A percentile compares a stretch with the other conserved stretches of the same genome.
Evolutionary conservation across 176 grass and related monocot species (phyloP).

Genomic region (Rhynchospora breviuscula): DNA sequence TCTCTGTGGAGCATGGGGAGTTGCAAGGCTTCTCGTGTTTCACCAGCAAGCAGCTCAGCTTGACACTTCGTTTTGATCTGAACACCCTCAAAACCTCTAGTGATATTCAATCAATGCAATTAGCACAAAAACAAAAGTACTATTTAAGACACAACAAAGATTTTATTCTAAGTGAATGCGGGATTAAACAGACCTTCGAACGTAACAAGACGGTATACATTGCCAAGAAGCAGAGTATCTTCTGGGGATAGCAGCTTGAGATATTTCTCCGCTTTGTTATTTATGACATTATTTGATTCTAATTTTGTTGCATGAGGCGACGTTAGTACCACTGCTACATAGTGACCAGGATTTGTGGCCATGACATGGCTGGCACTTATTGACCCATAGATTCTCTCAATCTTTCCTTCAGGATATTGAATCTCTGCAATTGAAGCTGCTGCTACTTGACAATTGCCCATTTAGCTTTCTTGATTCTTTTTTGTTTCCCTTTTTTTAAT

Average conservation of each 20-base stretch:
- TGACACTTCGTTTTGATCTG: constrained; percentile 53
- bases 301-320: constrained; percentile 10
- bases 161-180: not conserved
- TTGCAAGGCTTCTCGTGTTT: constrained; percentile 16
- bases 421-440: constrained; percentile 54
- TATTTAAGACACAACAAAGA: too few relatives aligned
- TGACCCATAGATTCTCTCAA: constrained; percentile 56
- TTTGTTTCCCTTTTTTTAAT: too few relatives aligned
- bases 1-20: not conserved
- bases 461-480: not conserved
- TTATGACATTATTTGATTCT: not conserved
- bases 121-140: not conserved
- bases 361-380: constrained; percentile 54
- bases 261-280: constrained; percentile 41
- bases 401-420: constrained; percentile 49
- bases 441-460: constrained; percentile 87
- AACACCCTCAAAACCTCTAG: constrained; percentile 75
- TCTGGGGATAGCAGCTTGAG: constrained; percentile 83
- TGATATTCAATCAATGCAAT: not conserved
- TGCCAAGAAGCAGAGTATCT: constrained; percentile 74
- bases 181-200: constrained; percentile 52
- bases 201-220: constrained; percentile 85
- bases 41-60: constrained; percentile 48
- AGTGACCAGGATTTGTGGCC: constrained; percentile 73
- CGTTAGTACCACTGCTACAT: constrained; percentile 58